Conservation (phyloP, 495 filamentous ascomycete genomes). For the Wilcoxina mikolae region DNA sequence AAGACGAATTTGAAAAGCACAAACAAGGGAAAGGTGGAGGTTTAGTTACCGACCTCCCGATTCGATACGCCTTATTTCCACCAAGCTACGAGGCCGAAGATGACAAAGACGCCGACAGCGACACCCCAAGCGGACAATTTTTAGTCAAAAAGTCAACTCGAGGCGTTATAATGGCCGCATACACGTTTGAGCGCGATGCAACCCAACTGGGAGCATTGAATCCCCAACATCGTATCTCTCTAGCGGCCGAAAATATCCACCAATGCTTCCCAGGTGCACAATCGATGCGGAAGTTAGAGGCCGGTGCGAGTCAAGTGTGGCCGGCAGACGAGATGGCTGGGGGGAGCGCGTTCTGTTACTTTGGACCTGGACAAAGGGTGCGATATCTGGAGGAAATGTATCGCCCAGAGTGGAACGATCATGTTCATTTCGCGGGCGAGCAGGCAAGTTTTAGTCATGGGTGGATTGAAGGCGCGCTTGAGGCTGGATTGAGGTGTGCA, state of each 20-base stretch:
- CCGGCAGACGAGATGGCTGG: background rate
- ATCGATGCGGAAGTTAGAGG: background rate
- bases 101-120: background rate
- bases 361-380: background rate
- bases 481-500: background rate
- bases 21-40: background rate
- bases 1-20: background rate
- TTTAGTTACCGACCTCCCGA: background rate
- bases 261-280: background rate
- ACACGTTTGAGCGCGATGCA: background rate
- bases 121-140: too few relatives aligned
- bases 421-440: background rate
- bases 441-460: background rate
- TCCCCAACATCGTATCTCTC: background rate
- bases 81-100: too few relatives aligned
- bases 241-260: background rate
- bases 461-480: background rate
- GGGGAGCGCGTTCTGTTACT: background rate
- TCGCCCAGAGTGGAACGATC: background rate
- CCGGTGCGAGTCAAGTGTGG: background rate
- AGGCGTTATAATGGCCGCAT: background rate
- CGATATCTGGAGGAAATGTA: background rate
- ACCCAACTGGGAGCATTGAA: background rate
- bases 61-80: background rate
- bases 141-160: background rate